Base-by-base conservation (phyloP, 352 stramenopile species). In the Globisporangium radiosum region DNA sequence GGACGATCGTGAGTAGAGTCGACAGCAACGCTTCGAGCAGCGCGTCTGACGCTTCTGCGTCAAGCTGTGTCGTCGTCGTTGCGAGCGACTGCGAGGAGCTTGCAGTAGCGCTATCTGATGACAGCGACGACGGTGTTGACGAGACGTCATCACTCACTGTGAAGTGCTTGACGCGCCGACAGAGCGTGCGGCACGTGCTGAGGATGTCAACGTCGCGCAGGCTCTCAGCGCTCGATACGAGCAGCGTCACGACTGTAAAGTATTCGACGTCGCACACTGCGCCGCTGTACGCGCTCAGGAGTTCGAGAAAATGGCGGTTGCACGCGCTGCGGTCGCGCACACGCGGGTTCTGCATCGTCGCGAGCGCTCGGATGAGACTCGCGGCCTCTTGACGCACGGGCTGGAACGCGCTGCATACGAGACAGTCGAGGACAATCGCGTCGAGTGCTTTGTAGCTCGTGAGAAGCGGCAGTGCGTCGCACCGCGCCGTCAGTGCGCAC, bases 241-340 rank as follows among this genome's bases (percentile, higher is more conserved):
- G 71, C 25, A 86, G 56, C 38, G 71, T 80, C 53, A 80, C 85
- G 44, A 85, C 72, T 49, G 75, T 75, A 55, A 83, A 88, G 63
- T 86, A 88, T 60, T 88, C 78, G 59, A 81, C 69, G 37, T 79
- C 59, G 47, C 39, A 63, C 19, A 85, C 71, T 47, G 64, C 36
- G 2, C 68, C 69, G 44, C 70, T 66, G 51, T 78, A 88, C 2
- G 70, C 70, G n/a, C 76, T 75, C 19, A 88, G 53, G 45, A 85
- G 52, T 19, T 64, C 60, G 14, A 88, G 54, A n/a, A 78, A 86
- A 48, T 74, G 78, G 44, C 70, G 65, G 51, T 65, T 77, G 54
- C 71, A 87, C 14, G 60, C 65, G 25, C 75, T 56, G 48, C 75
- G 75, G 44, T 87, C 77, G 38, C 74, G 70, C 52, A 72, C 55